Base-by-base conservation (phyloP, 768 basidiomycete genomes). In the Galerina sulciceps region DNA sequence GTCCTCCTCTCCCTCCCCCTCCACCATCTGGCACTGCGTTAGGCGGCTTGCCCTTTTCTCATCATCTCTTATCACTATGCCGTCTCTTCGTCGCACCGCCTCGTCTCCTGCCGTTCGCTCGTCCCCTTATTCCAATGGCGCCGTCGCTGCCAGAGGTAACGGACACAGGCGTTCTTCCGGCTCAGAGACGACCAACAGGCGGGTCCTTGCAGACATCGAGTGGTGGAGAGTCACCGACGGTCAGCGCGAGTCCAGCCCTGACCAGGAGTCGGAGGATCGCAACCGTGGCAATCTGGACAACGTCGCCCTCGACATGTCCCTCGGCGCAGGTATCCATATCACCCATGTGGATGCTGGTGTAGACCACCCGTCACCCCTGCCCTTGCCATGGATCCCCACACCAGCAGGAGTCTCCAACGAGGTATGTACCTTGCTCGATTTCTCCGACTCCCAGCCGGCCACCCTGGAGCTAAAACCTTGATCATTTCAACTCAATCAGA, bases 201-300 rank as follows among this genome's bases (percentile, higher is more conserved):
- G 90, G 65, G 89, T 93, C 65, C 81, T 93, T 60, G 91, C 89
- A 35, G 91, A 93, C 77, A 88, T 93, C 68, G 91, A 92, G 71
- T 93, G 91, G 91, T 93, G 91, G 91, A 84, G 80, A 66, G 90
- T 93, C 64, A 76, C 82, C 61, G 89, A 87, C 59, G 87, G 88
- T 62, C 90, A 93, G 75, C 81, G 79, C 73, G 79, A 80, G 63
- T 62, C 67, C 49, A 75, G 73, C 67, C 72, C 69, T 64, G 80
- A 81, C 67, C 74, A 73, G 69, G 78, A 77, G 66, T 64, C 68
- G 66, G 78, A 79, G 65, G 78, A 78, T 63, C 69, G 57, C 56
- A 77, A 74, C 62, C 73, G 70, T 64, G 79, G 77, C 69, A 71
- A 71, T 67, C 73, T 71, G 58, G 72, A 73, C 65, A 70, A 61